phyloP scores from a whole-genome alignment of 2,329 filamentous ascomycete species.

The Fusarium citri region DNA sequence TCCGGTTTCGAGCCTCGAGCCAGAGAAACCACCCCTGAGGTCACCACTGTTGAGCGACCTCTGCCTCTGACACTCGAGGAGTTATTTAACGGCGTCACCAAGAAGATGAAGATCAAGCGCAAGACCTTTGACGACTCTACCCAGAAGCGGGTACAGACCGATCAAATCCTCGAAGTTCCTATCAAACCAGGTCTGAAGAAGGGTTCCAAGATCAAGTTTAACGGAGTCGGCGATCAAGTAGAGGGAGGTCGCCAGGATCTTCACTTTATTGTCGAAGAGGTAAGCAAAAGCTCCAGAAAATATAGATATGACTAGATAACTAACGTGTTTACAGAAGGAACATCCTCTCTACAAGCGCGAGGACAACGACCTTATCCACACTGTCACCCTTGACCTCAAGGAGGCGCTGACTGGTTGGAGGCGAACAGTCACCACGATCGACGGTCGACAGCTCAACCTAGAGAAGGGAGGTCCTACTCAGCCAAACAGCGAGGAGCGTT shows the following conservation, averaged over 20 bases:
- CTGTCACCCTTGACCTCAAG: conserved; percentile 85
- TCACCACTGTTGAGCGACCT: conserved; percentile 89
- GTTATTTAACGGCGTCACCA: conserved; percentile 84
- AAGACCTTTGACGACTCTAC: conserved; percentile 86
- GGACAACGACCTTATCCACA: conserved; percentile 86
- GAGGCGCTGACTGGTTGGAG: conserved; percentile 96
- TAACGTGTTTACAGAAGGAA: conserved; percentile 72
- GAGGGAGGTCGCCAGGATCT: conserved; percentile 96
- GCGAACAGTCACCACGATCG: conserved; percentile 91
- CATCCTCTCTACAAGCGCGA: conserved; percentile 87
- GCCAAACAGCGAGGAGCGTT: conserved; percentile 83
- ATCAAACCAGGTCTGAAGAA: conserved; percentile 97
- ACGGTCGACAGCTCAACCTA: conserved; percentile 85
- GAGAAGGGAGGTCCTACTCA: conserved; percentile 86
- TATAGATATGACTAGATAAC: conserved; percentile 52
- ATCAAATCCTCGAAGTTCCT: conserved; percentile 91
- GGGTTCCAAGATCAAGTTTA: conserved; percentile 98
- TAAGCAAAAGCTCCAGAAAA: conserved; percentile 57
- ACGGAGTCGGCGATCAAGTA: conserved; percentile 96
- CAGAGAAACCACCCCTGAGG: conserved; percentile 74
- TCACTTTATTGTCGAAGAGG: conserved; percentile 94
- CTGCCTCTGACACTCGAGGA: conserved; percentile 88
- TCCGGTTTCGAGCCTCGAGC: conserved; percentile 50
- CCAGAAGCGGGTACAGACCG: conserved; percentile 86
- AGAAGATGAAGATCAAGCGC: conserved; percentile 98